Evolutionary conservation across 2,329 filamentous ascomycete species (phyloP), one percentile per base, ranked within the genome.

Genomic region (Lachnellula subtilissima): DNA sequence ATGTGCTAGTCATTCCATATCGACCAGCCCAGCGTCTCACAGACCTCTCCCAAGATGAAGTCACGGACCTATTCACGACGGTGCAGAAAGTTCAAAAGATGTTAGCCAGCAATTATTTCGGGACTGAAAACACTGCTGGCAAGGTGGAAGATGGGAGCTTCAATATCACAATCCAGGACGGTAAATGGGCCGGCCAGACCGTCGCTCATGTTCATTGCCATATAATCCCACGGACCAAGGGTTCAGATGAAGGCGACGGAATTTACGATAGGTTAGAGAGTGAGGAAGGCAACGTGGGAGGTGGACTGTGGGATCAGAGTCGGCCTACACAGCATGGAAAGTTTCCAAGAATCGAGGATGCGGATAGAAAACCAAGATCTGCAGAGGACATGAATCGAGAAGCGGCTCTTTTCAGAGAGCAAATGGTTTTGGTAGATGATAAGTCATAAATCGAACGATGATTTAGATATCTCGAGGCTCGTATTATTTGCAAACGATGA

Each of bases 101-200:
- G 76, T 80, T 97, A 11, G 81, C 82, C 0, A 73, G 72, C 15
- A 72, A 75, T 37, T 84, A 84, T 67, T 85, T 86, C 28, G 49
- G 63, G 7, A 76, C 82, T 67, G 76, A 77, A 32, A 72, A 84
- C 60, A 69, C 52, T 65, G 17, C n/a, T 8, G 59, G 60, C 15
- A 54, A 52, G 43, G 69, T 73, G 9, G 73, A 79, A 36, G 87
- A 84, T 5, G 84, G 89, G 9, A 88, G 89, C 57, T 87, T 97
- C 74, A 97, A 96, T 69, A 86, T 99, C 50, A 92, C 93, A 0
- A 82, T 99, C n/a, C 94, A 99, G 72, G 94, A 99, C 72, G 94
- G 94, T 19, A 76, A 79, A 35, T 90, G 91, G 57, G 91, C 94
- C 1, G 94, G 94, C 0, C 94, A 99, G 80, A 96, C 91, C 55